These are phyloP conservation scores for Hypericum androsaemum DNA, from an alignment of 345 rosid genomes.

Conservation along the genomic window DNA sequence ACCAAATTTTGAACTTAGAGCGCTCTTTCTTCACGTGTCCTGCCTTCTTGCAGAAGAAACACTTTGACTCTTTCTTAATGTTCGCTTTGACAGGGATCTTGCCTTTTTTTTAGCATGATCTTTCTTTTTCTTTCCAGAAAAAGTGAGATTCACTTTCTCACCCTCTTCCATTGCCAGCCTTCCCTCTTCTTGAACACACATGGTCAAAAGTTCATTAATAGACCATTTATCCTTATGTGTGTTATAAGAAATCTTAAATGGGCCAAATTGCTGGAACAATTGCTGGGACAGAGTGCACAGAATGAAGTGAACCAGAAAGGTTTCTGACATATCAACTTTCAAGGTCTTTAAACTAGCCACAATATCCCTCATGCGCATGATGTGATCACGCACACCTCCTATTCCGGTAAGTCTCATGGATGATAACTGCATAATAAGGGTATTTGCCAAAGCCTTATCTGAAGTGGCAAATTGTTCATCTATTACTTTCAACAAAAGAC, in stretches of 20 bases:
- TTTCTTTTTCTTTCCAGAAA: not conserved
- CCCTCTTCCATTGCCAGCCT: not conserved
- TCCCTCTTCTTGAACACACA: constrained; percentile 9
- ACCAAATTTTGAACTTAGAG: not conserved
- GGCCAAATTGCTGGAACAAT: not conserved
- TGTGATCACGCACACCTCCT: no score
- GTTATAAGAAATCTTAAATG: constrained; percentile 9
- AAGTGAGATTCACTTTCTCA: not conserved
- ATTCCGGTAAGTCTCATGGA: no score
- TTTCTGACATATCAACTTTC: not conserved
- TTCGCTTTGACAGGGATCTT: no score
- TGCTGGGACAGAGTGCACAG: not conserved
- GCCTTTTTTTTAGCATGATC: not conserved
- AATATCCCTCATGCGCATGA: no score
- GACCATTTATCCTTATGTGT: constrained; percentile 10
- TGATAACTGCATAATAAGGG: not conserved
- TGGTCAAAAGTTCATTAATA: constrained; percentile 11
- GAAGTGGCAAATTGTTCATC: not conserved
- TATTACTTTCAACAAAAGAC: not conserved
- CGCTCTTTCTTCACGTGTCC: not conserved
- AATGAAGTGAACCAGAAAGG: not conserved
- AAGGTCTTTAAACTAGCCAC: no score
- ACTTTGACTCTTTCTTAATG: not conserved
- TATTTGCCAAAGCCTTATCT: not conserved
- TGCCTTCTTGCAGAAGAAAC: not conserved